A percentile compares a stretch with the other conserved stretches of the same genome.
Evolutionary conservation across 148 eudicot genomes (phyloP).

Genomic region (Selenicereus undatus): DNA sequence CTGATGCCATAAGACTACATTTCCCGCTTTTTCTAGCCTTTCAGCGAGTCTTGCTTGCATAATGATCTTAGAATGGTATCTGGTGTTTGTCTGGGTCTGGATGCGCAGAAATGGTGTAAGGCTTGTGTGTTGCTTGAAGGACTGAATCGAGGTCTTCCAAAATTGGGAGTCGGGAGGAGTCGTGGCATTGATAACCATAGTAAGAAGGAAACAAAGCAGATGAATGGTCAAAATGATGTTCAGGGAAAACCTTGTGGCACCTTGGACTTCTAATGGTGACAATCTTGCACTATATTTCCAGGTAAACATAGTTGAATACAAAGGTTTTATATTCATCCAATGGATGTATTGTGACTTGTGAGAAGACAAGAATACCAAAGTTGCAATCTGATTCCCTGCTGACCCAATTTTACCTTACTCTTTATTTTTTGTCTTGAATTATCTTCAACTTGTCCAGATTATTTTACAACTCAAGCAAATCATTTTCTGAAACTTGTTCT

Average conservation of each 20-base stretch:
- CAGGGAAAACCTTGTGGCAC: constrained; percentile 83
- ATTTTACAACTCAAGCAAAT: neutral
- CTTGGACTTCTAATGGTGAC: constrained; percentile 64
- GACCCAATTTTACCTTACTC: neutral
- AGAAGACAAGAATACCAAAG: neutral
- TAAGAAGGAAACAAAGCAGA: constrained; percentile 30
- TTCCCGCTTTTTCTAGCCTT: neutral
- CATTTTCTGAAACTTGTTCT: neutral
- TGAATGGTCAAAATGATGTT: constrained; percentile 47
- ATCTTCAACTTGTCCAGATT: neutral
- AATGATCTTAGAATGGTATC: constrained; percentile 7
- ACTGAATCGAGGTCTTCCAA: constrained; percentile 89
- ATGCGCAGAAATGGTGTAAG: constrained; percentile 94
- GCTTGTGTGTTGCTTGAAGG: constrained; percentile 96
- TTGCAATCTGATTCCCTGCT: neutral
- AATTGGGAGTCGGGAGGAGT: constrained; percentile 77
- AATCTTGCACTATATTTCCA: neutral
- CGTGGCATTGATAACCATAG: constrained; percentile 39
- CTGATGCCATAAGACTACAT: neutral
- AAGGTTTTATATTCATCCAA: neutral
- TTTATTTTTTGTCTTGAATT: neutral
- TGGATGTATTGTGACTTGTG: neutral
- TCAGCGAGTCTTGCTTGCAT: neutral
- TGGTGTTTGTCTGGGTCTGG: neutral
- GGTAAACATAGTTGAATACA: constrained; percentile 8